Evolutionary conservation across 805 yeast species (phyloP).

Genomic region (Candida ulmi): DNA sequence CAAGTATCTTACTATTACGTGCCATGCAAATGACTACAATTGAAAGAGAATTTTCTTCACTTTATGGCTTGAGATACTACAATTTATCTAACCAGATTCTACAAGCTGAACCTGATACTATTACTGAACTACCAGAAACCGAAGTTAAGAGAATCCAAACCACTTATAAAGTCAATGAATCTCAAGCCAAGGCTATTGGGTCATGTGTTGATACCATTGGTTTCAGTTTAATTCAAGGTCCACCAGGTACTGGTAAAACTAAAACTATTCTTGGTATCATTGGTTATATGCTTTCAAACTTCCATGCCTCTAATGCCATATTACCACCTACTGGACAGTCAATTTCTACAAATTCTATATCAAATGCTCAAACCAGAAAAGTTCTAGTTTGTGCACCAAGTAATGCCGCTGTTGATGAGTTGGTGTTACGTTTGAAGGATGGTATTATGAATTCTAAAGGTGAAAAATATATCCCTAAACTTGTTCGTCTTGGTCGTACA

Average conservation of each 20-base stretch:
- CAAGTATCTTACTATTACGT: slow-evolving; percentile 59
- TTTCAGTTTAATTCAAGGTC: slow-evolving; percentile 92
- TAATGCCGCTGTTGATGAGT: slow-evolving; percentile 97
- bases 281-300: slow-evolving; percentile 61
- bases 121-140: slow-evolving; percentile 25
- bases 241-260: slow-evolving; percentile 99
- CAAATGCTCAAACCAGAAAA: slow-evolving; percentile 36
- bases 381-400: slow-evolving; percentile 95
- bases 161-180: slow-evolving; percentile 62
- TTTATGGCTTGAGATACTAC: slow-evolving; percentile 77
- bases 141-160: slow-evolving; percentile 38
- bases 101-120: slow-evolving; percentile 53
- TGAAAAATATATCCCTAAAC: slow-evolving; percentile 46
- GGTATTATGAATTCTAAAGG: slow-evolving; percentile 65
- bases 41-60: slow-evolving; percentile 86
- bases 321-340: slow-evolving; percentile 24
- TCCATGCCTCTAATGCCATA: slow-evolving; percentile 24
- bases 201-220: slow-evolving; percentile 67
- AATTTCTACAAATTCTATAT: slow-evolving; percentile 14
- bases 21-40: slow-evolving; percentile 86
- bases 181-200: slow-evolving; percentile 88
- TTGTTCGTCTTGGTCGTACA: slow-evolving; percentile 84
- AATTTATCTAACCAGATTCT: slow-evolving; percentile 67
- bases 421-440: slow-evolving; percentile 70
- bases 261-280: slow-evolving; percentile 91